These are phyloP conservation scores for Penicillium lividum DNA, from an alignment of 495 filamentous ascomycete genomes.

Conservation along the genomic window DNA sequence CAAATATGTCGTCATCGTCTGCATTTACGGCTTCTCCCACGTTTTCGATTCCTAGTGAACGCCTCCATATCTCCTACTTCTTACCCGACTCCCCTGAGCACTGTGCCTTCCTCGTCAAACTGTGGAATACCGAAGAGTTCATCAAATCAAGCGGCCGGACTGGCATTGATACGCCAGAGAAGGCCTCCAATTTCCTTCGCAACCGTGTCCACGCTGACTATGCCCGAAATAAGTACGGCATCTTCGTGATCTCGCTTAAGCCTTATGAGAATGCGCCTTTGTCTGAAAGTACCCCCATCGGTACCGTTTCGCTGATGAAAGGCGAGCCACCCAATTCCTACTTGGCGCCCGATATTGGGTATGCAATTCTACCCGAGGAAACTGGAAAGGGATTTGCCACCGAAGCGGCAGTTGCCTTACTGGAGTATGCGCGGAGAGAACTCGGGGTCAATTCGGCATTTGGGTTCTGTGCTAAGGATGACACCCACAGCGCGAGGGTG, in stretches of 20 bases:
- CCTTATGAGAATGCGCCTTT: slow-evolving; percentile 6
- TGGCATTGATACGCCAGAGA: slow-evolving; percentile 22
- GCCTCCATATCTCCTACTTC: slow-evolving; percentile 10
- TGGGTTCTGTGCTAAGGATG: not conserved
- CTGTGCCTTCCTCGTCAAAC: slow-evolving; percentile 31
- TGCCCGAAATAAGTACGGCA: slow-evolving; percentile 26
- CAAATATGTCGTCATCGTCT: no score
- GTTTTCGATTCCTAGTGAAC: not conserved
- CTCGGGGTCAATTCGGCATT: slow-evolving; percentile 15
- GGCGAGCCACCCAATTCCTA: slow-evolving; percentile 24
- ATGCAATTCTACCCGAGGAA: slow-evolving; percentile 23
- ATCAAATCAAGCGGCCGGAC: slow-evolving; percentile 16
- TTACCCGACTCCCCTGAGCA: slow-evolving; percentile 17
- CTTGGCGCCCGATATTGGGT: slow-evolving; percentile 32
- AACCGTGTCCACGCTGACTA: slow-evolving; percentile 23
- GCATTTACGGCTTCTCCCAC: no score
- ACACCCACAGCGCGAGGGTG: slow-evolving; percentile 8
- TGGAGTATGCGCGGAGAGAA: slow-evolving; percentile 23
- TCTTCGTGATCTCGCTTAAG: slow-evolving; percentile 22
- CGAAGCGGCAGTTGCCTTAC: slow-evolving; percentile 25
- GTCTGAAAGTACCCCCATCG: slow-evolving; percentile 19
- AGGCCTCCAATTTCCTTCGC: slow-evolving; percentile 19
- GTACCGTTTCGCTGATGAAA: slow-evolving; percentile 26
- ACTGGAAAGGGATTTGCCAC: slow-evolving; percentile 36
- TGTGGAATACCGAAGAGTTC: slow-evolving; percentile 32